phyloP scores from a whole-genome alignment of 1,139 yeast genomes.

The Saccharomyces hybrid region DNA sequence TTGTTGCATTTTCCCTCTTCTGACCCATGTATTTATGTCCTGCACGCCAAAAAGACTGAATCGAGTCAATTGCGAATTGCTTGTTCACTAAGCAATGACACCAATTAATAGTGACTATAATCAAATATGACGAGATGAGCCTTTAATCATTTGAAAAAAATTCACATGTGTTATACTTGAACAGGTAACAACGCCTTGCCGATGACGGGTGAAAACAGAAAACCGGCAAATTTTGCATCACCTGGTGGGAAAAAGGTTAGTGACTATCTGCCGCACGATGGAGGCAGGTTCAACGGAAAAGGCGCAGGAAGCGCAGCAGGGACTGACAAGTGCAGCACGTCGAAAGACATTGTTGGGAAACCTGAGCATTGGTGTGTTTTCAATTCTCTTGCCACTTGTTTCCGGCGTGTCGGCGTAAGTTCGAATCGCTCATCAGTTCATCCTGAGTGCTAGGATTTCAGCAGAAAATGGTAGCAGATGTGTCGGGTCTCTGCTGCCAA shows the following conservation, averaged over 20 bases:
- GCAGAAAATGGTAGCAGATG: background rate
- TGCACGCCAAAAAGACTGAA: conserved; percentile 2
- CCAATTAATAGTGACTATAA: background rate
- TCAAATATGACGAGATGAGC: background rate
- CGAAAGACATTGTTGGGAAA: background rate
- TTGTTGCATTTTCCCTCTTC: background rate
- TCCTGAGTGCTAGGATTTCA: background rate
- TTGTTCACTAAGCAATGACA: background rate
- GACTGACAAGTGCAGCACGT: background rate
- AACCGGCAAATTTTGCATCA: background rate
- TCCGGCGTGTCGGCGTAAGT: background rate
- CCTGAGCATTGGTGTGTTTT: background rate
- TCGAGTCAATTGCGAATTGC: background rate
- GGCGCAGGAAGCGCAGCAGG: background rate
- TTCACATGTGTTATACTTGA: background rate
- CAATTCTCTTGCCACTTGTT: background rate
- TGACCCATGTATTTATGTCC: background rate
- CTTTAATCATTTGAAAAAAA: background rate
- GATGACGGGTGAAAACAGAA: background rate
- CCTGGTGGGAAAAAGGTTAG: background rate
- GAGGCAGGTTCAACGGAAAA: background rate
- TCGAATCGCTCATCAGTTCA: background rate
- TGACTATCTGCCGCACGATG: background rate
- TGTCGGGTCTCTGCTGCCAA: background rate
- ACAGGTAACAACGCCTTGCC: conserved; percentile 1